A percentile compares a stretch with the other conserved stretches of the same genome.
phyloP scores from a whole-genome alignment of 495 filamentous ascomycete species.

The Penicillium pancosmium region DNA sequence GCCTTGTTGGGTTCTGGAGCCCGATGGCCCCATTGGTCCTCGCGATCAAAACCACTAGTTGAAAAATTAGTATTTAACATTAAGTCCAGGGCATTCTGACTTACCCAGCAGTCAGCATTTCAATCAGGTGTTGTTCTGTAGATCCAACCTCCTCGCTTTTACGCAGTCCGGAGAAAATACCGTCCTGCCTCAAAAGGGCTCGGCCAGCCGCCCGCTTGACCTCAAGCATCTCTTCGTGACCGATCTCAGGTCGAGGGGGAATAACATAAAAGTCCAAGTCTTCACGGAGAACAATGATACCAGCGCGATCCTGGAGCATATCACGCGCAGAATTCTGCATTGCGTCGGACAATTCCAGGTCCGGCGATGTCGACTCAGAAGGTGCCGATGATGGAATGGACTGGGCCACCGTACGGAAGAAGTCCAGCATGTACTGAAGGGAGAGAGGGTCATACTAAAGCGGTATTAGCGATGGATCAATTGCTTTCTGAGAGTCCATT shows the following conservation, averaged over 20 bases:
- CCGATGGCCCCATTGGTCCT: slow-evolving; percentile 94
- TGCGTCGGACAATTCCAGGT: slow-evolving; percentile 67
- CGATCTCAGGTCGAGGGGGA: slow-evolving; percentile 83
- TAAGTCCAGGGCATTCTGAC: slow-evolving; percentile 21
- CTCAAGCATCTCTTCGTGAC: slow-evolving; percentile 89
- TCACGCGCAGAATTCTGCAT: slow-evolving; percentile 70
- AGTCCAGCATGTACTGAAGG: slow-evolving; percentile 98
- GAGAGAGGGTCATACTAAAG: slow-evolving; percentile 92
- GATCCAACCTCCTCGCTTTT: slow-evolving; percentile 95
- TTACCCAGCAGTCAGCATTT: slow-evolving; percentile 98
- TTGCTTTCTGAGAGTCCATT: background rate
- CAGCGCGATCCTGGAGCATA: slow-evolving; percentile 85
- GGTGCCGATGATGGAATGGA: slow-evolving; percentile 77
- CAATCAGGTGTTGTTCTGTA: slow-evolving; percentile 97
- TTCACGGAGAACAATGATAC: slow-evolving; percentile 95
- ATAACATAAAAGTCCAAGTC: slow-evolving; percentile 98
- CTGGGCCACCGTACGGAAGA: slow-evolving; percentile 94
- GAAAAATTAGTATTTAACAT: slow-evolving; percentile 9
- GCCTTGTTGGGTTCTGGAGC: slow-evolving; percentile 97
- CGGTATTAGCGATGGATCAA: slow-evolving; percentile 56
- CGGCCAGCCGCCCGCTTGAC: slow-evolving; percentile 92
- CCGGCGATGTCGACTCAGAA: slow-evolving; percentile 62
- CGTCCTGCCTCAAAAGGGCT: slow-evolving; percentile 84
- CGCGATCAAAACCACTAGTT: slow-evolving; percentile 87
- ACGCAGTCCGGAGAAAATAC: slow-evolving; percentile 93